Evolutionary conservation across 164 flowering plant species (phyloP).

Genomic region (Stephania yunnanensis): DNA sequence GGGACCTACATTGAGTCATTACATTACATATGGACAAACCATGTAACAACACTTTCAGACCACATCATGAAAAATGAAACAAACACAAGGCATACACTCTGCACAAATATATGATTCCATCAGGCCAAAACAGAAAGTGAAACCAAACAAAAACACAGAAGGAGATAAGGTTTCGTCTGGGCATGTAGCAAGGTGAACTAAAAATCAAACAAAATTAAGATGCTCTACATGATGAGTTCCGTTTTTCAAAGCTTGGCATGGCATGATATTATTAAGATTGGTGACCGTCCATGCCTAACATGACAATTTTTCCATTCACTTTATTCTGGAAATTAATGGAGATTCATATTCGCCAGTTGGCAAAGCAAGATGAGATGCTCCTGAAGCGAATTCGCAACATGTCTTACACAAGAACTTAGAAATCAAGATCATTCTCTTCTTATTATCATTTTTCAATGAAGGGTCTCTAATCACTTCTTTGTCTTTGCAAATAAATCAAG

Average conservation of each 20-base stretch:
- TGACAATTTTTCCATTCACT: not conserved
- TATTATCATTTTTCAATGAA: not conserved
- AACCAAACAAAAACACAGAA: not conserved
- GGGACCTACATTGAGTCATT: not conserved
- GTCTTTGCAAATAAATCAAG: not conserved
- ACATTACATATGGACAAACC: not conserved
- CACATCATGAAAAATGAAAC: not conserved
- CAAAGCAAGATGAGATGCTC: not conserved
- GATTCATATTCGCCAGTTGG: not conserved
- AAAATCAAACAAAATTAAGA: not conserved
- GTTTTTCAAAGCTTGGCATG: not conserved
- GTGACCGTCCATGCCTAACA: not conserved
- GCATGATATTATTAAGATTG: not conserved
- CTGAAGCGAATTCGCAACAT: not conserved
- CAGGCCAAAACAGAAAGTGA: not conserved
- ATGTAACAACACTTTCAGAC: not conserved
- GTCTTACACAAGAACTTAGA: not conserved
- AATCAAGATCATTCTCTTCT: not conserved
- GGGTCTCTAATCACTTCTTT: not conserved
- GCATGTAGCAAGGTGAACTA: not conserved
- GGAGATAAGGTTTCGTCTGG: constrained; percentile 1
- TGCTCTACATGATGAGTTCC: not conserved
- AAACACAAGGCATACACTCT: not conserved
- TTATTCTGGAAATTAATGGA: not conserved
- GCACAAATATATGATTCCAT: not conserved